Conservation (phyloP, 768 basidiomycete genomes). For the Saitozyma podzolica region DNA sequence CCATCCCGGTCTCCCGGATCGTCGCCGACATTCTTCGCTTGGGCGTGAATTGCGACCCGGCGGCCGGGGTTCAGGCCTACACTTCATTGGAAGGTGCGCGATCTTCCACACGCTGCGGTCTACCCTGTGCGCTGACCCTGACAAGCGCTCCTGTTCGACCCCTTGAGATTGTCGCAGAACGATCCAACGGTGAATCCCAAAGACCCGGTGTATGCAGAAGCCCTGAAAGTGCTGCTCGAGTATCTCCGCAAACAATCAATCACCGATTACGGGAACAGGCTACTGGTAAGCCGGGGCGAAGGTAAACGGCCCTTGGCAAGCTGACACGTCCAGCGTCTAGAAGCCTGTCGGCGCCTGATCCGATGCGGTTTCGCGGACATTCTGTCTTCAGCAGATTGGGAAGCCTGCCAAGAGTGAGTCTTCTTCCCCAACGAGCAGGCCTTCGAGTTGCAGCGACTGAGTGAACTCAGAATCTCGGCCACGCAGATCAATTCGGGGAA, state of each 20-base stretch:
- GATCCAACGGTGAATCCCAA: neutral
- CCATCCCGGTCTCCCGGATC: slow-evolving; percentile 4
- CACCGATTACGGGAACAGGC: neutral
- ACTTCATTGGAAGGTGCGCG: slow-evolving; percentile 9
- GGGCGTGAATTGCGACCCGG: slow-evolving; percentile 9
- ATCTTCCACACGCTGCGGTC: neutral
- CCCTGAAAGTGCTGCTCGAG: neutral
- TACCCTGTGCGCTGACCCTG: neutral
- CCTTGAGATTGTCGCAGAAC: neutral
- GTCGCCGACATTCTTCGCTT: slow-evolving; percentile 3
- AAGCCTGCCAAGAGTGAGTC: neutral
- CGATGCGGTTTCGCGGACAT: slow-evolving; percentile 3
- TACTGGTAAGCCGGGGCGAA: neutral
- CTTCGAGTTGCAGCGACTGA: neutral
- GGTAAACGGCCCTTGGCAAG: neutral
- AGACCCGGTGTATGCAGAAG: neutral
- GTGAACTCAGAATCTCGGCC: too few relatives aligned
- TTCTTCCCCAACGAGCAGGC: neutral
- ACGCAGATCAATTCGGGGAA: too few relatives aligned
- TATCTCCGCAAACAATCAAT: neutral
- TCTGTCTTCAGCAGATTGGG: neutral
- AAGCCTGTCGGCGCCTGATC: neutral
- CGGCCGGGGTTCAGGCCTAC: slow-evolving; percentile 6
- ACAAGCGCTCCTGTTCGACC: neutral
- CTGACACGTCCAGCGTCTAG: slow-evolving; percentile 1